Evolutionary conservation across 306 rosid species (phyloP).

Genomic region (Fragaria nilgerrensis): DNA sequence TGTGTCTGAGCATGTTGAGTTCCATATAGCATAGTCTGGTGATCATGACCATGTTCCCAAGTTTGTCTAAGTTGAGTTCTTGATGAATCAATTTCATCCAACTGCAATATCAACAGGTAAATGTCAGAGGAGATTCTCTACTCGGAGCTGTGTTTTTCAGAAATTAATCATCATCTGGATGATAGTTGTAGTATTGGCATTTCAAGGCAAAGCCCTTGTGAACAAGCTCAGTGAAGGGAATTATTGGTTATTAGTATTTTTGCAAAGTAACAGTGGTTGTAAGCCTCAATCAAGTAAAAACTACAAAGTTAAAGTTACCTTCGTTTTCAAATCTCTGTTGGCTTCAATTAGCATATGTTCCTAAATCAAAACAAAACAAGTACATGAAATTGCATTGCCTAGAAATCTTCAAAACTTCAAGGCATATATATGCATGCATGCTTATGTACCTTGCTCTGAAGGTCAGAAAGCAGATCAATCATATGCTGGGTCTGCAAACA

Average conservation of each 20-base stretch:
- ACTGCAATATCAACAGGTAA: constrained; percentile 38
- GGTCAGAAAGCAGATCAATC: constrained; percentile 94
- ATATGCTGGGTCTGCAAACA: constrained; percentile 84
- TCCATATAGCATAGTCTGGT: constrained; percentile 53
- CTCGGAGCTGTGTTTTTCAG: background rate
- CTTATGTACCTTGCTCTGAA: constrained; percentile 72
- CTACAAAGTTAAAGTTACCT: constrained; percentile 44
- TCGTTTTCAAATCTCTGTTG: constrained; percentile 68
- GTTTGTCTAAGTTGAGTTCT: constrained; percentile 59
- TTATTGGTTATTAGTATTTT: too few relatives aligned
- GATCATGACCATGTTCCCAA: constrained; percentile 62
- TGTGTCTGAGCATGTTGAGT: constrained; percentile 56
- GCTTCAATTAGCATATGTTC: constrained; percentile 76
- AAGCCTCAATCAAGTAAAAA: background rate
- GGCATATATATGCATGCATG: background rate
- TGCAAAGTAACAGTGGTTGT: background rate
- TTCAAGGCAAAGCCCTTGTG: too few relatives aligned
- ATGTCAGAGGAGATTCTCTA: background rate
- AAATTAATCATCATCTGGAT: background rate
- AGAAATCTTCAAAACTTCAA: background rate
- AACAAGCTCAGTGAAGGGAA: too few relatives aligned
- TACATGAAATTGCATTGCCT: background rate
- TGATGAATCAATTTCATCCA: constrained; percentile 75
- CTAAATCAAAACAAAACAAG: constrained; percentile 37
- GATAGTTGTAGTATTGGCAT: background rate